Evolutionary conservation across 805 yeast genomes (phyloP).

Genomic region (Metschnikowia gruessii): DNA sequence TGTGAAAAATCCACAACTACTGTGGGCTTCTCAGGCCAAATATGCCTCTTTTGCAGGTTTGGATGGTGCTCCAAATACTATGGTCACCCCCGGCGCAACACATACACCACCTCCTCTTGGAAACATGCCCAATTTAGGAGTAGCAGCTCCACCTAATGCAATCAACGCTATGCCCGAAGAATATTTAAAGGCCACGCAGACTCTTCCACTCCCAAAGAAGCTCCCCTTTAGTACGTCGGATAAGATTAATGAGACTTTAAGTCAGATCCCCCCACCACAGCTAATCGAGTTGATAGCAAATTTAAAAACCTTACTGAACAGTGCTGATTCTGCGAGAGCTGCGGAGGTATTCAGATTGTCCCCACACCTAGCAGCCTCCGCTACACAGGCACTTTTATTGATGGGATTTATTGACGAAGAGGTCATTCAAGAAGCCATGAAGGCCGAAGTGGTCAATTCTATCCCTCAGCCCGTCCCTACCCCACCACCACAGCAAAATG

Average conservation of each 20-base stretch:
- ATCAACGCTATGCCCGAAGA: slow-evolving; percentile 12
- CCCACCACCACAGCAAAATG: slow-evolving; percentile 11
- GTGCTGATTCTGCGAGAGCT: slow-evolving; percentile 50
- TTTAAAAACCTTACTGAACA: slow-evolving; percentile 53
- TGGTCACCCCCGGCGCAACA: neutral
- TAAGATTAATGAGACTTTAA: slow-evolving; percentile 57
- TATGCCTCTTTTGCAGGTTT: neutral
- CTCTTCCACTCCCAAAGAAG: slow-evolving; percentile 48
- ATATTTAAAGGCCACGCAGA: slow-evolving; percentile 52
- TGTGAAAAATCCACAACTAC: too few species aligned
- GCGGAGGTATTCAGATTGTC: slow-evolving; percentile 51
- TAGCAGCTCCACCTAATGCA: neutral
- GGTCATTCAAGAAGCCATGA: slow-evolving; percentile 59
- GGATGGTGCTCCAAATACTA: neutral
- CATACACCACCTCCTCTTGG: slow-evolving; percentile 1
- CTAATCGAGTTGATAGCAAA: slow-evolving; percentile 67
- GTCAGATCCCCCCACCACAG: slow-evolving; percentile 67
- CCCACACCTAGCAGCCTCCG: slow-evolving; percentile 59
- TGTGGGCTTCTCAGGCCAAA: neutral
- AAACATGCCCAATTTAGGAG: neutral
- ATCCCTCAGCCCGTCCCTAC: slow-evolving; percentile 19
- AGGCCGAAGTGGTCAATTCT: slow-evolving; percentile 20
- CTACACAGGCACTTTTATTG: slow-evolving; percentile 68
- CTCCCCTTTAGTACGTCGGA: slow-evolving; percentile 51
- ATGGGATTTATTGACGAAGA: slow-evolving; percentile 75